phyloP scores from a whole-genome alignment of 208 protist genomes.

The Leptomonas seymouri region DNA sequence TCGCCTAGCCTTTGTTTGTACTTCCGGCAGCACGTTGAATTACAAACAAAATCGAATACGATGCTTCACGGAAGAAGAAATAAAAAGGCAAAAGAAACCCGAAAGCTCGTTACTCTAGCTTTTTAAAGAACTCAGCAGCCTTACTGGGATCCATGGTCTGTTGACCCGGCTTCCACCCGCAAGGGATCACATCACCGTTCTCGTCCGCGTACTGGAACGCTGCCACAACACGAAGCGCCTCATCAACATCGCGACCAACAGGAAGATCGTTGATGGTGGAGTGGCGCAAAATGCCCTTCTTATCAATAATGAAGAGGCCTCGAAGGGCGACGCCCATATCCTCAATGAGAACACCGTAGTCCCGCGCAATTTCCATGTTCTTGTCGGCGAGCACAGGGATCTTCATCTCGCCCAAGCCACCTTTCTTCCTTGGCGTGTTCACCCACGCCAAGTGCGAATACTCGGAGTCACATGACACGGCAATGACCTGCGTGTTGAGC shows the following conservation, averaged over 20 bases:
- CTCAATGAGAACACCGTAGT: slow-evolving; percentile 96
- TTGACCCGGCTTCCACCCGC: slow-evolving; percentile 94
- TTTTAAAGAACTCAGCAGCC: slow-evolving; percentile 93
- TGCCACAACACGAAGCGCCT: slow-evolving; percentile 95
- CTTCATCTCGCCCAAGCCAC: slow-evolving; percentile 96
- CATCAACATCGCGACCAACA: slow-evolving; percentile 96
- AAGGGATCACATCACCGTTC: slow-evolving; percentile 95
- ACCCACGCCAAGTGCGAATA: slow-evolving; percentile 97
- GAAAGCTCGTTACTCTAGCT: slow-evolving; percentile 46
- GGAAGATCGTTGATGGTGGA: slow-evolving; percentile 96
- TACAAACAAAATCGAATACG: not conserved
- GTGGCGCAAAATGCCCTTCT: slow-evolving; percentile 91
- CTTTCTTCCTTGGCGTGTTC: slow-evolving; percentile 94
- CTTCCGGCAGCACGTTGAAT: not conserved
- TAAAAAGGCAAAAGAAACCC: slow-evolving; percentile 4
- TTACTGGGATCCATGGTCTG: slow-evolving; percentile 93
- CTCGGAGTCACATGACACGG: slow-evolving; percentile 92
- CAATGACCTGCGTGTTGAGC: slow-evolving; percentile 91
- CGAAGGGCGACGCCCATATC: slow-evolving; percentile 84
- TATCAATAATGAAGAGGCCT: slow-evolving; percentile 97
- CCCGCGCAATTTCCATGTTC: slow-evolving; percentile 90
- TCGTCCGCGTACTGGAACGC: slow-evolving; percentile 97
- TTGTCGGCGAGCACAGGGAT: slow-evolving; percentile 97
- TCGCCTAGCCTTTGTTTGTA: not conserved
- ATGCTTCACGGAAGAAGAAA: slow-evolving; percentile 3